Evolutionary conservation across 495 filamentous ascomycete species (phyloP), one percentile per base, ranked within the genome.

Genomic region (Saxophila tyrrhenica): DNA sequence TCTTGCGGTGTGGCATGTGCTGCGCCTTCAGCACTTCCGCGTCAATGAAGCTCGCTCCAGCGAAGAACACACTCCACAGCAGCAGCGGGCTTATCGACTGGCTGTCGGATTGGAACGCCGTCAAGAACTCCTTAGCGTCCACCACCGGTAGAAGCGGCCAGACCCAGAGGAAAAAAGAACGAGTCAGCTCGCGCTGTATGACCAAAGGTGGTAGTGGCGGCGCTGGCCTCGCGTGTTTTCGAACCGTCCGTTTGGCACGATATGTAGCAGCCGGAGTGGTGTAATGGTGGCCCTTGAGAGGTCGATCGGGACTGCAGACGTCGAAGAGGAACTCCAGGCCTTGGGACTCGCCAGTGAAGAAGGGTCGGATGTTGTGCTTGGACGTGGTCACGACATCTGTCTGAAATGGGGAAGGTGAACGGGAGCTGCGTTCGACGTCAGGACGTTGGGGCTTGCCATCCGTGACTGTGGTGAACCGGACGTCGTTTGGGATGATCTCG

Each of bases 11-110:
- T 8, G 41, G 41, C 41, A 44, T 44, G 17, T 44, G 41, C 7
- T 44, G 41, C 7, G 41, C 41, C n/a, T 44, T 44, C 8, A 44
- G 41, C 5, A 44, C 16, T 8, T 44, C 41, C 19, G 7, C 7
- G n/a, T 44, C 41, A n/a, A 44, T n/a, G 41, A 44, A 44, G 17
- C 41, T 44, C 5, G 41, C 41, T 17, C 7, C 41, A 5, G 41
- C 41, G 19, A 44, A 44, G 41, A 44, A 44, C 41, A 44, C 16
- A 44, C 41, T 44, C 41, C 41, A 44, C 16, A 44, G n/a, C 41
- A 44, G 17, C 7, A 44, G 41, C n/a, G 41, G 41, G 41, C 41
- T 44, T 3, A 44, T 44, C 3, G 19, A 44, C 7, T 5, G 7
- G 3, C 5, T 3, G 7, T 21, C 19, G 41, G 7, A n/a, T n/a